These are phyloP conservation scores for Fusarium sp. DNA, from an alignment of 2,329 filamentous ascomycete genomes.

Conservation along the genomic window DNA sequence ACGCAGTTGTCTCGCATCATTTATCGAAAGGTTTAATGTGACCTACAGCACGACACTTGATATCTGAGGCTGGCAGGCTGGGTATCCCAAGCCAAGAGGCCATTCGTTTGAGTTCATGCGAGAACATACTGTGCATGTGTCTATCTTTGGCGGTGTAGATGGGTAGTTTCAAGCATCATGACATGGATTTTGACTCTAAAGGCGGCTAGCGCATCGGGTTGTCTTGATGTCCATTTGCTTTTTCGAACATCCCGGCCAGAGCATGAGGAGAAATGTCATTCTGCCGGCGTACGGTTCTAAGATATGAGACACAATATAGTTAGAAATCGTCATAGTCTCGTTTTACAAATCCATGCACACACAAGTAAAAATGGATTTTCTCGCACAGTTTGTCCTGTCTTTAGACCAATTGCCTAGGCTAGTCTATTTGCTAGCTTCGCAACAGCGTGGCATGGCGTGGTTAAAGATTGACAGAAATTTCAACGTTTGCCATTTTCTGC, in stretches of 20 bases:
- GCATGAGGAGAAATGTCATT: constrained; percentile 5
- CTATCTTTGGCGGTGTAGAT: constrained; percentile 42
- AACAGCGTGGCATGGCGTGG: constrained; percentile 25
- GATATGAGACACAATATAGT: constrained; percentile 26
- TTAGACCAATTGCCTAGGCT: constrained; percentile 14
- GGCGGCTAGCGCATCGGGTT: constrained; percentile 6
- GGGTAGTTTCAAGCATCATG: constrained; percentile 23
- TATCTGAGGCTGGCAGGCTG: not conserved
- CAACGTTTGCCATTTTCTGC: constrained; percentile 27
- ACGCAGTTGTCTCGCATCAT: not conserved
- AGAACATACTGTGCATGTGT: constrained; percentile 2
- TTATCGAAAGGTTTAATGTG: not conserved
- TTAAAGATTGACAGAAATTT: constrained; percentile 39
- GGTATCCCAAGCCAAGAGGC: not conserved
- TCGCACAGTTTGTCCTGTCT: constrained; percentile 28
- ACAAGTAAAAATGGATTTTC: not conserved
- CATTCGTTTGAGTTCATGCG: constrained; percentile 22
- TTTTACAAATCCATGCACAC: not conserved
- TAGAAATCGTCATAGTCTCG: constrained; percentile 7
- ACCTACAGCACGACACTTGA: not conserved
- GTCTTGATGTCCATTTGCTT: constrained; percentile 34
- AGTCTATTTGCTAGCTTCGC: constrained; percentile 35
- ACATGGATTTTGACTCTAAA: constrained; percentile 8
- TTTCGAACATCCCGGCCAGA: constrained; percentile 19
- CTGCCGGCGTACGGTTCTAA: not conserved